Evolutionary conservation across 1,139 yeast species (phyloP), one percentile per base, ranked within the genome.

Genomic region (Magnusiomyces starmeri): DNA sequence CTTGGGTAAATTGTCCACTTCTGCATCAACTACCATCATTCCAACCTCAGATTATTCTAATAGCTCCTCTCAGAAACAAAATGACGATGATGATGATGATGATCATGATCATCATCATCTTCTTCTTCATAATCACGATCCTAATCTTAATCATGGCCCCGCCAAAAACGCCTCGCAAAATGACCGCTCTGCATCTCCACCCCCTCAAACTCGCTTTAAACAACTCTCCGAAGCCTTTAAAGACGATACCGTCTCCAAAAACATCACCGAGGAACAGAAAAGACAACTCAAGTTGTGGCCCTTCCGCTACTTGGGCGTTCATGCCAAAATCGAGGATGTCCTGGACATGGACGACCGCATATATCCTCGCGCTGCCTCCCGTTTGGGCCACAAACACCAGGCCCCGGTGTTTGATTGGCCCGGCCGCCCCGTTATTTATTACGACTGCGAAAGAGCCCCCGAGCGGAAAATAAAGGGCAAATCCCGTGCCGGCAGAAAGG

Each of bases 281-380:
- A 62, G 59, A 21, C 64, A 60, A 47, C 55, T 63, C 37, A 56
- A 54, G 39, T 54, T 68, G 52, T 88, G 96, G 96, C 83, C 83
- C 8, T 84, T 82, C 73, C 69, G 95, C 57, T 88, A 86, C 62
- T 72, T 86, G 44, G 95, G 96, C 1, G 76, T 82, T 70, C 87
- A 87, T 66, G 79, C 90, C 1, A 75, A 79, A 53, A 67, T 86
- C 32, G 94, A 85, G 62, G 95, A 87, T 65, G 88, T 85, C 0
- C 75, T 87, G 37, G 95, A 87, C 62, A 63, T 81, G 12, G 89
- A 85, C 56, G 95, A 85, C 62, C 71, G 92, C 43, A 90, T 92
- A 1, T 84, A 84, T 60, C 95, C 95, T 0, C 70, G 94, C 54
- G 94, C 94, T 0, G 83, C 85, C 2, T 85, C 95, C 0, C 70